These are phyloP conservation scores for Schizochytrium sp. DNA, from an alignment of 108 stramenopile species.

Conservation along the genomic window DNA sequence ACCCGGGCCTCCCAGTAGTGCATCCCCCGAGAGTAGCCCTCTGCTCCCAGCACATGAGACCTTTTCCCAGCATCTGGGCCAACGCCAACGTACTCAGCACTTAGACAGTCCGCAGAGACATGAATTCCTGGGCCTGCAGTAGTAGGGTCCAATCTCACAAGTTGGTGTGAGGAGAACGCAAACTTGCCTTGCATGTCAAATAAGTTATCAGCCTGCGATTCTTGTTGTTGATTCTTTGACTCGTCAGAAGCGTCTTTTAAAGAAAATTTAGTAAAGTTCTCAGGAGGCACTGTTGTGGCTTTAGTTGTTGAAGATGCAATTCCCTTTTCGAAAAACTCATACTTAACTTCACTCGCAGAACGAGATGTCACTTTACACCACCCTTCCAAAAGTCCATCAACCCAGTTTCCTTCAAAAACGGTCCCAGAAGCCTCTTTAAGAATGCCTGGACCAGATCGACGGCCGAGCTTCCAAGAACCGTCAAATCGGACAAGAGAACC, in stretches of 20 bases:
- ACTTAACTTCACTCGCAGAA: not conserved
- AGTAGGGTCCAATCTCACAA: constrained; percentile 1
- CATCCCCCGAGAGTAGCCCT: constrained; percentile 66
- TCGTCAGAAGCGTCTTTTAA: no score
- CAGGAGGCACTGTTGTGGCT: no score
- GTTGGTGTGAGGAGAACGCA: constrained; percentile 8
- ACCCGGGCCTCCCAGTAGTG: constrained; percentile 72
- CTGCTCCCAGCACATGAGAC: constrained; percentile 58
- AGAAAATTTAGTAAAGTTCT: no score
- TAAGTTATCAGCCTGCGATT: not conserved
- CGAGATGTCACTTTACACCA: not conserved
- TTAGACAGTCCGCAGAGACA: constrained; percentile 11
- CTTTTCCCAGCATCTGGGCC: constrained; percentile 34
- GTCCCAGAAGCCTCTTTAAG: not conserved
- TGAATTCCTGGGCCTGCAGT: constrained; percentile 33
- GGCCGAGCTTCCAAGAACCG: not conserved
- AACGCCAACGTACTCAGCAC: not conserved
- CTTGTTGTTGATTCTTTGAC: no score
- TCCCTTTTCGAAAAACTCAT: no score
- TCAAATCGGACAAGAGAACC: not conserved
- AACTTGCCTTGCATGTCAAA: not conserved
- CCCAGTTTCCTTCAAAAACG: not conserved
- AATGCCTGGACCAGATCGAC: not conserved
- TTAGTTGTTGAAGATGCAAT: no score
- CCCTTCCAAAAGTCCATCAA: not conserved